Conservation (phyloP, 2,329 filamentous ascomycete species). For the Fusarium graminum region DNA sequence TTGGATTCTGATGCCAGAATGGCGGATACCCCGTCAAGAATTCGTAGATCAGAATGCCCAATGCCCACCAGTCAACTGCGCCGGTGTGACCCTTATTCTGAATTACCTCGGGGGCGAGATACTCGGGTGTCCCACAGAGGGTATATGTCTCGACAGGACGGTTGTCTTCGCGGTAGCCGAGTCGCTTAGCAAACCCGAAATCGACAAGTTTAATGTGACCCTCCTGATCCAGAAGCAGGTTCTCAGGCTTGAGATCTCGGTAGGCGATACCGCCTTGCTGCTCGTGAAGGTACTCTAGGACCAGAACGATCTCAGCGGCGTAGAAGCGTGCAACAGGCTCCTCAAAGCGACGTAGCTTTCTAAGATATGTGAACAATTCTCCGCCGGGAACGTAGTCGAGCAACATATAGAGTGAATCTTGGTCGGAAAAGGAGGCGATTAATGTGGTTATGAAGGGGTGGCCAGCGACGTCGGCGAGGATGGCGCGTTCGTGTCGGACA, state of each 20-base stretch:
- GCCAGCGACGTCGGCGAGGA: conserved; percentile 81
- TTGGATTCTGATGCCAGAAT: conserved; percentile 88
- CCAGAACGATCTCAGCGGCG: conserved; percentile 84
- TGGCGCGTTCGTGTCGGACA: conserved; percentile 84
- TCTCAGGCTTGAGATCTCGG: conserved; percentile 85
- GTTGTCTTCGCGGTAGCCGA: conserved; percentile 66
- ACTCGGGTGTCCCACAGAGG: conserved; percentile 85
- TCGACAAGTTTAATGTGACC: conserved; percentile 87
- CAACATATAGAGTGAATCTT: conserved; percentile 83
- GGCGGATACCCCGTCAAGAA: conserved; percentile 88
- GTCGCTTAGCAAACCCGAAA: conserved; percentile 86
- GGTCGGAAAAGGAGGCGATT: conserved; percentile 82
- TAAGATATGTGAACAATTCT: conserved; percentile 86
- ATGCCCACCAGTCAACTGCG: conserved; percentile 89
- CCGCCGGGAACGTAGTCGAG: conserved; percentile 87
- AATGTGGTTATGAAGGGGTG: conserved; percentile 88
- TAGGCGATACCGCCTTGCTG: conserved; percentile 82
- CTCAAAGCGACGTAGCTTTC: conserved; percentile 82
- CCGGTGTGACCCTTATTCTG: conserved; percentile 82
- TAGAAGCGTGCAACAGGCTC: conserved; percentile 85
- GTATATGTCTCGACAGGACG: conserved; percentile 79
- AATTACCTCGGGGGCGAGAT: conserved; percentile 86
- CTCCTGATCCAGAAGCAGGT: conserved; percentile 80
- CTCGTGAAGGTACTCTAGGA: conserved; percentile 85
- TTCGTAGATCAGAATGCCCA: conserved; percentile 87